phyloP scores from a whole-genome alignment of 345 rosid genomes.

The Microthlaspi erraticum region DNA sequence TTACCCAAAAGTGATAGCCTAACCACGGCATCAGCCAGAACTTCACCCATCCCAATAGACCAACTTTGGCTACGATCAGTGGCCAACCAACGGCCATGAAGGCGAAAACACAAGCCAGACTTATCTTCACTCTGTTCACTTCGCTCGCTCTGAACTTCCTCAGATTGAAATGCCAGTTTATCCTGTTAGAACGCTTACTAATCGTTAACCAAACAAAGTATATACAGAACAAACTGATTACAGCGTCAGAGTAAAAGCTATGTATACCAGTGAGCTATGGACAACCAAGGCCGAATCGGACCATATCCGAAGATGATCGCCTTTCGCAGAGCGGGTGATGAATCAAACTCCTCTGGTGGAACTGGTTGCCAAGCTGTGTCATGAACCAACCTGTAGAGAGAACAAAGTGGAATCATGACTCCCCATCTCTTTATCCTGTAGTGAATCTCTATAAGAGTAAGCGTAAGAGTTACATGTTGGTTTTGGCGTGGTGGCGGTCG shows the following conservation, averaged over 20 bases:
- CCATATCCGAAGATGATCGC: slow-evolving; percentile 84
- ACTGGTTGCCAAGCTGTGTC: slow-evolving; percentile 99
- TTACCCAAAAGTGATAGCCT: slow-evolving; percentile 97
- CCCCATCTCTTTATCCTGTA: background rate
- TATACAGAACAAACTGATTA: slow-evolving; percentile 2
- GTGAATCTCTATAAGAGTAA: background rate
- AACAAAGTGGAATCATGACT: background rate
- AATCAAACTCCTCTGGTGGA: slow-evolving; percentile 69
- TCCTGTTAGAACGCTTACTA: slow-evolving; percentile 54
- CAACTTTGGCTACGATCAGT: slow-evolving; percentile 74
- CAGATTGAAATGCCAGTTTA: slow-evolving; percentile 79
- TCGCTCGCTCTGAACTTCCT: slow-evolving; percentile 87
- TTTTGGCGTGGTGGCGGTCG: slow-evolving; percentile 92
- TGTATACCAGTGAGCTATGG: slow-evolving; percentile 90
- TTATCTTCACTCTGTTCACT: slow-evolving; percentile 82
- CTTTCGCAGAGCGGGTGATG: slow-evolving; percentile 64
- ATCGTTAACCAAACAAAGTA: slow-evolving; percentile 25
- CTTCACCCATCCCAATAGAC: slow-evolving; percentile 88
- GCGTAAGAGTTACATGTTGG: slow-evolving; percentile 69
- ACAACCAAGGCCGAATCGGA: slow-evolving; percentile 95
- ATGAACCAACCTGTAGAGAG: slow-evolving; percentile 63
- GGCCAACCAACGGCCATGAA: slow-evolving; percentile 98
- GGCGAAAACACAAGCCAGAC: slow-evolving; percentile 93
- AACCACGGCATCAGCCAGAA: slow-evolving; percentile 98
- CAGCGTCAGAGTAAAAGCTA: background rate